These are phyloP conservation scores for Coccomyxa sp. DNA, from an alignment of 139 green algal species.

Conservation along the genomic window DNA sequence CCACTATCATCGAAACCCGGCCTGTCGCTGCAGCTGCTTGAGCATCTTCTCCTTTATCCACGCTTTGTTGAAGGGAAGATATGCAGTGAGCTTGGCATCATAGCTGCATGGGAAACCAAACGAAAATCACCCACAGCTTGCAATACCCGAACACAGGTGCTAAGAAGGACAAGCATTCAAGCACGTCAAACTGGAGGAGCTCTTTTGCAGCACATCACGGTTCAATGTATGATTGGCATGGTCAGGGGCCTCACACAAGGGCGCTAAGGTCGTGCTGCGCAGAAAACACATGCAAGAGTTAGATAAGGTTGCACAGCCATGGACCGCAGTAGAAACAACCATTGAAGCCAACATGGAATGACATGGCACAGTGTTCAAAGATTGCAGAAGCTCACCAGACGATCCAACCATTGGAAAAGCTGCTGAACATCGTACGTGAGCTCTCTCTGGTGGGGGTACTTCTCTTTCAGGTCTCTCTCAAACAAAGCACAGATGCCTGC, in stretches of 20 bases:
- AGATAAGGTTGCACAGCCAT: too few relatives aligned
- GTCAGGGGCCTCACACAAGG: constrained; percentile 8
- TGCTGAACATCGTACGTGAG: neutral
- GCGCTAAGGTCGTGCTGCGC: constrained; percentile 19
- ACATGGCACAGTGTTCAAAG: constrained; percentile 1
- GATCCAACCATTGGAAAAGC: neutral
- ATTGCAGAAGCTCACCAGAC: constrained; percentile 1
- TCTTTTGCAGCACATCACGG: neutral
- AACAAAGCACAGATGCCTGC: neutral
- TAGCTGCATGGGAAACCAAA: neutral
- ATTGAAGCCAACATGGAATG: too few relatives aligned
- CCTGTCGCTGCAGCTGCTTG: constrained; percentile 9
- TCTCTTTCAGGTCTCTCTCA: neutral
- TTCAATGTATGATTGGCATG: too few relatives aligned
- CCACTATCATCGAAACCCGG: neutral
- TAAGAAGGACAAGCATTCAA: neutral
- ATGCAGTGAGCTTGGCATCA: constrained; percentile 21
- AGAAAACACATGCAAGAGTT: constrained; percentile 42
- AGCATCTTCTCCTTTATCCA: constrained; percentile 39
- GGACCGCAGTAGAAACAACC: too few relatives aligned
- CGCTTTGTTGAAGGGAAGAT: constrained; percentile 37
- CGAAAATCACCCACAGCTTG: neutral
- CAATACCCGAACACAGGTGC: neutral
- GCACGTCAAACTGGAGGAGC: neutral
- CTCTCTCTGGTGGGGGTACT: neutral